A percentile compares a stretch with the other conserved stretches of the same genome.
These are phyloP conservation scores for Leishmania martiniquensis DNA, from an alignment of 208 protist genomes.

Conservation along the genomic window DNA sequence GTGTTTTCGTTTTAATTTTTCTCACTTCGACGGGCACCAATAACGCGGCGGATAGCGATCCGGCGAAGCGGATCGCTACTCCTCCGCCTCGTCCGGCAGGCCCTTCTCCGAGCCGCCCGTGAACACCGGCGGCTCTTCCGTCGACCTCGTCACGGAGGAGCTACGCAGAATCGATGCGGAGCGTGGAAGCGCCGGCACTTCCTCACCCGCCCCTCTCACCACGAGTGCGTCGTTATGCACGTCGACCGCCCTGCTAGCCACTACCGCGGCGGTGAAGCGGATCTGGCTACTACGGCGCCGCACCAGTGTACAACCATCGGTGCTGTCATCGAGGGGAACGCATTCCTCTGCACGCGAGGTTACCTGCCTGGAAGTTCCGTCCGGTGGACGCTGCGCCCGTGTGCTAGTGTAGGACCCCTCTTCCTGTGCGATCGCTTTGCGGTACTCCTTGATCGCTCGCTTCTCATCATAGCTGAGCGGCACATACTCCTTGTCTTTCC, in stretches of 20 bases:
- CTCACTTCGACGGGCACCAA: background rate
- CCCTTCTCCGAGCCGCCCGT: constrained; percentile 4
- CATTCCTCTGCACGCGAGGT: constrained; percentile 3
- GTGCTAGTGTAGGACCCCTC: constrained; percentile 27
- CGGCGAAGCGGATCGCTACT: background rate
- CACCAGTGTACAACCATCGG: background rate
- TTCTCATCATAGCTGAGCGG: constrained; percentile 23
- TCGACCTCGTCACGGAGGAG: constrained; percentile 7
- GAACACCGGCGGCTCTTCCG: background rate
- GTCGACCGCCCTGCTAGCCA: background rate
- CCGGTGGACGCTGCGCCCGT: constrained; percentile 13
- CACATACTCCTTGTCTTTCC: constrained; percentile 32
- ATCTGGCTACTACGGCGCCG: constrained; percentile 15
- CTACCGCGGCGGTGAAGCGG: constrained; percentile 17
- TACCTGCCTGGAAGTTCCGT: background rate
- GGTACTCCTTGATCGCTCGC: constrained; percentile 31
- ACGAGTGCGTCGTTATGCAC: constrained; percentile 21
- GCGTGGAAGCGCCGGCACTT: constrained; percentile 19
- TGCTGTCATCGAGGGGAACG: constrained; percentile 2
- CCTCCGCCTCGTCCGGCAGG: background rate
- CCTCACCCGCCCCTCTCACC: constrained; percentile 8
- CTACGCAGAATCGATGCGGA: constrained; percentile 25
- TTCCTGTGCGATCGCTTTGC: constrained; percentile 13
- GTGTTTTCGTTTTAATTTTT: no score
- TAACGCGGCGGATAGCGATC: background rate